phyloP scores from a whole-genome alignment of 1,284 basidiomycete species.

The Mycena citricolor region DNA sequence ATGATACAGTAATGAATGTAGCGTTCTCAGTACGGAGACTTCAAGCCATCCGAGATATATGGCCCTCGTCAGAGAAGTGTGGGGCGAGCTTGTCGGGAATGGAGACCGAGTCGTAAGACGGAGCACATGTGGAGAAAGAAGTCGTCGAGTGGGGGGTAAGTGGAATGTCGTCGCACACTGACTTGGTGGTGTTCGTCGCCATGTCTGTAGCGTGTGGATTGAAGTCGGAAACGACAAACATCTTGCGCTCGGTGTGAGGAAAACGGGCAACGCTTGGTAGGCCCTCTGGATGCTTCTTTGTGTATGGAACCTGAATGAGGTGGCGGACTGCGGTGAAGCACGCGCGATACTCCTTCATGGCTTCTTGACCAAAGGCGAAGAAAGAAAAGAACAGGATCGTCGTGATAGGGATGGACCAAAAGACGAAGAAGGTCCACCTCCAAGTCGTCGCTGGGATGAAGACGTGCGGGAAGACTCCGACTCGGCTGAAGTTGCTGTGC shows the following conservation, averaged over 20 bases:
- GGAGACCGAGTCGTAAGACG: background rate
- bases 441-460: slow-evolving; percentile 18
- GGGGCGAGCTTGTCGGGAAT: background rate
- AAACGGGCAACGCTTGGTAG: background rate
- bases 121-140: background rate
- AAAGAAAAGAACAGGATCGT: slow-evolving; percentile 60
- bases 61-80: background rate
- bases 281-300: background rate
- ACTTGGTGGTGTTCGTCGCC: background rate
- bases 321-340: background rate
- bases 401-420: slow-evolving; percentile 43
- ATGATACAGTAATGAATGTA: background rate
- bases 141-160: background rate
- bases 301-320: background rate
- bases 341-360: slow-evolving; percentile 25
- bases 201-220: background rate
- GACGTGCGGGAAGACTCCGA: slow-evolving; percentile 38
- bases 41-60: background rate
- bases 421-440: slow-evolving; percentile 31
- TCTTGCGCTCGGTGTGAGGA: too few relatives aligned
- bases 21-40: background rate
- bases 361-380: slow-evolving; percentile 70
- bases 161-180: background rate
- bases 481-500: slow-evolving; percentile 46
- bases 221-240: background rate